These are phyloP conservation scores for Purpureocillium takamizusanense DNA, from an alignment of 2,329 filamentous ascomycete species.

Conservation along the genomic window DNA sequence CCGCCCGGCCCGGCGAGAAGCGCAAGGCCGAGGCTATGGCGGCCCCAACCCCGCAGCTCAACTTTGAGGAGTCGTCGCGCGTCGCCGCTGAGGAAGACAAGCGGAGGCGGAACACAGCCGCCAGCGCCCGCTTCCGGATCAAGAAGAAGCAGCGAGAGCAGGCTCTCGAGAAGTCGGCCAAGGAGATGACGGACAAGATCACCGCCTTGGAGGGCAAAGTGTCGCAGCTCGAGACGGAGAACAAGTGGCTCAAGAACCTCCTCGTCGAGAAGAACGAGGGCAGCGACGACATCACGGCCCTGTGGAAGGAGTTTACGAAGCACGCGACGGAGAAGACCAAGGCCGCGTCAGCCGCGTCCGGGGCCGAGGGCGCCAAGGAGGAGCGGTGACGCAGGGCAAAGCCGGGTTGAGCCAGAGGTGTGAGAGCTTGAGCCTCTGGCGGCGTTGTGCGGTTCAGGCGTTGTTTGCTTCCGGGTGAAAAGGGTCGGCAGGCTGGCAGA, in stretches of 20 bases:
- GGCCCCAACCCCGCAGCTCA: constrained; percentile 34
- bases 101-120: constrained; percentile 79
- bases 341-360: constrained; percentile 12
- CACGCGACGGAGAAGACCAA: constrained; percentile 22
- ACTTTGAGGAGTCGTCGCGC: constrained; percentile 62
- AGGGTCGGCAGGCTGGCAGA: not conserved
- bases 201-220: constrained; percentile 63
- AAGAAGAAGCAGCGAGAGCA: constrained; percentile 96
- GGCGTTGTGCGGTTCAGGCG: constrained; percentile 6
- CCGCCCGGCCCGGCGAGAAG: constrained; percentile 30
- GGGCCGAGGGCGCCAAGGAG: constrained; percentile 9
- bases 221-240: constrained; percentile 71
- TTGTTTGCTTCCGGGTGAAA: not conserved
- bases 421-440: not conserved
- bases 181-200: constrained; percentile 78
- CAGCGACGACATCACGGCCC: constrained; percentile 40
- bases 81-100: constrained; percentile 81
- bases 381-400: constrained; percentile 10
- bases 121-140: constrained; percentile 79
- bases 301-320: constrained; percentile 43
- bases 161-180: constrained; percentile 70
- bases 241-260: constrained; percentile 72
- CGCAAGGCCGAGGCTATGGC: constrained; percentile 33
- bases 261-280: constrained; percentile 74
- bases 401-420: not conserved